Evolutionary conservation across 1,139 yeast genomes (phyloP).

Genomic region (Saccharomyces hybrid): DNA sequence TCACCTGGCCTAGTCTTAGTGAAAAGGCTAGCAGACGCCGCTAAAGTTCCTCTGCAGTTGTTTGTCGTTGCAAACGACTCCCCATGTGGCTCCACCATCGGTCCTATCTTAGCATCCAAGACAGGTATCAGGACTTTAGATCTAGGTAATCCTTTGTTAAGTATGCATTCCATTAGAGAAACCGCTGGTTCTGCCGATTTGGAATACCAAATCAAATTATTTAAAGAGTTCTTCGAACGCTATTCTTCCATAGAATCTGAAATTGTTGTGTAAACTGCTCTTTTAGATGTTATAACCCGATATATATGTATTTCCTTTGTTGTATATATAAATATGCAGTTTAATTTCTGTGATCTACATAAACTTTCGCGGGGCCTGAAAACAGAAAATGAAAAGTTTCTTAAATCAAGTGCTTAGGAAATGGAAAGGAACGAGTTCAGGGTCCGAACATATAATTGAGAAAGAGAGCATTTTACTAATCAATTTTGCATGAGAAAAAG

Average conservation of each 20-base stretch:
- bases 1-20: conserved; percentile 79
- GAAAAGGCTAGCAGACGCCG: conserved; percentile 60
- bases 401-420: neutral
- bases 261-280: conserved; percentile 12
- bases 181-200: conserved; percentile 82
- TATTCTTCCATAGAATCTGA: conserved; percentile 21
- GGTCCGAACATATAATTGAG: neutral
- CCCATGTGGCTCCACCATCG: conserved; percentile 94
- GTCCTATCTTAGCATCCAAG: conserved; percentile 84
- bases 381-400: neutral
- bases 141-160: conserved; percentile 86
- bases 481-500: neutral
- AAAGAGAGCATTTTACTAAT: neutral
- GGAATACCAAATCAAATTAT: conserved; percentile 52
- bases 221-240: conserved; percentile 52
- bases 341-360: neutral
- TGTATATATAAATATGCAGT: neutral
- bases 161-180: conserved; percentile 94
- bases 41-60: conserved; percentile 63
- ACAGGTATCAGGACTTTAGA: conserved; percentile 86
- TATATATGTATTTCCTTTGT: neutral
- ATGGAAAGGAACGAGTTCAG: neutral
- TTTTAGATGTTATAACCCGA: neutral
- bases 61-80: conserved; percentile 89
- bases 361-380: neutral